Evolutionary conservation across 768 basidiomycete species (phyloP).

Genomic region (Austroboletus eburneus): DNA sequence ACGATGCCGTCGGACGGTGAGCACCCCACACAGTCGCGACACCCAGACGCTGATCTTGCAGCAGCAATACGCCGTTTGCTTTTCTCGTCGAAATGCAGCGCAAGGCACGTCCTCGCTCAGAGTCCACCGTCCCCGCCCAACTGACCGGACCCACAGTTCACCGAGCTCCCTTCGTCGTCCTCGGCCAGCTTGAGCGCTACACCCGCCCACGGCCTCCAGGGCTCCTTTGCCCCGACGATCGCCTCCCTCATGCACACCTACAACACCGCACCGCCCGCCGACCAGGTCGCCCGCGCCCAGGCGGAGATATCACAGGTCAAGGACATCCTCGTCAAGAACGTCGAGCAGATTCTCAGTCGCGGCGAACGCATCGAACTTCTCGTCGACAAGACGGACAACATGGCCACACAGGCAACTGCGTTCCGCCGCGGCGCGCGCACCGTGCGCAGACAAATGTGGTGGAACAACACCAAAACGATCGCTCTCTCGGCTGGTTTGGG

Average conservation of each 20-base stretch:
- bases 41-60: background rate
- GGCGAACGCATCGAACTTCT: slow-evolving; percentile 95
- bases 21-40: slow-evolving; percentile 15
- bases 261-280: slow-evolving; percentile 82
- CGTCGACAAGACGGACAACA: slow-evolving; percentile 94
- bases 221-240: slow-evolving; percentile 65
- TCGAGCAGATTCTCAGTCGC: slow-evolving; percentile 90
- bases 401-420: slow-evolving; percentile 91
- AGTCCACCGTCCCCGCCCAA: background rate
- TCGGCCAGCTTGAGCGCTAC: slow-evolving; percentile 42
- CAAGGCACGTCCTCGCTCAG: slow-evolving; percentile 44
- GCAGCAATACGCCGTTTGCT: slow-evolving; percentile 87
- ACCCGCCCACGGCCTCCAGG: slow-evolving; percentile 66
- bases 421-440: slow-evolving; percentile 85
- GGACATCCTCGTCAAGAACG: slow-evolving; percentile 98
- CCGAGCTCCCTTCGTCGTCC: slow-evolving; percentile 59
- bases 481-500: slow-evolving; percentile 51
- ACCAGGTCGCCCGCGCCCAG: slow-evolving; percentile 88
- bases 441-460: slow-evolving; percentile 86
- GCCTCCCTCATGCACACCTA: slow-evolving; percentile 80
- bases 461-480: slow-evolving; percentile 73
- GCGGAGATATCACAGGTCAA: slow-evolving; percentile 87
- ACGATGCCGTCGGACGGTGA: slow-evolving; percentile 86
- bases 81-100: slow-evolving; percentile 86
- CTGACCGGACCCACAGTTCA: slow-evolving; percentile 42